phyloP scores from a whole-genome alignment of 1,284 basidiomycete species.

The Xanthoconium separans region DNA sequence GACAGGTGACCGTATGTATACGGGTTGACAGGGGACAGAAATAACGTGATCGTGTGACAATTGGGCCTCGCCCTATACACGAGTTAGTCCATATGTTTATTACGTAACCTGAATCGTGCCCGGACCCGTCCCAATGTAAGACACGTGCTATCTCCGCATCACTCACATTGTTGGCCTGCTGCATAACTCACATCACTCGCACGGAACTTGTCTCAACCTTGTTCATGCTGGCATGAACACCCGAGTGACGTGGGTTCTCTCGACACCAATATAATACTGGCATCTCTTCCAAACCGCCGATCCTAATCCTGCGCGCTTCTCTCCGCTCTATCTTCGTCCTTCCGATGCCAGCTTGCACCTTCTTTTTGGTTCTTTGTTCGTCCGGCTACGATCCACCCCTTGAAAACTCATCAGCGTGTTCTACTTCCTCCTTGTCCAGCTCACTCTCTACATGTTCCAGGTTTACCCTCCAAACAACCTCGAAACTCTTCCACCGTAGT shows the following conservation, averaged over 20 bases:
- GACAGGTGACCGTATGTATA: slow-evolving; percentile 23
- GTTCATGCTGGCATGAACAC: background rate
- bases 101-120: background rate
- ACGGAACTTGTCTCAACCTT: background rate
- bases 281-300: slow-evolving; percentile 12
- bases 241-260: slow-evolving; percentile 4
- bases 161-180: background rate
- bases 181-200: background rate
- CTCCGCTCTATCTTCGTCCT: slow-evolving; percentile 1
- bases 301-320: slow-evolving; percentile 7
- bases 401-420: background rate
- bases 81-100: slow-evolving; percentile 9
- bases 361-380: background rate
- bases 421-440: background rate
- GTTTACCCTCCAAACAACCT: background rate
- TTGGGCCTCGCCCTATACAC: slow-evolving; percentile 25
- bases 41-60: slow-evolving; percentile 29
- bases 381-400: background rate
- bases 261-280: background rate
- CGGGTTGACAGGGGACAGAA: slow-evolving; percentile 20
- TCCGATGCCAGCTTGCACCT: background rate
- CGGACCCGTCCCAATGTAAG: slow-evolving; percentile 1
- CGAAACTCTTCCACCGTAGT: background rate
- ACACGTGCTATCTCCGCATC: slow-evolving; percentile 7
- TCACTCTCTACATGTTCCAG: background rate